Evolutionary conservation across 176 grass and related monocot genomes (phyloP).

Genomic region (Lolium rigidum): DNA sequence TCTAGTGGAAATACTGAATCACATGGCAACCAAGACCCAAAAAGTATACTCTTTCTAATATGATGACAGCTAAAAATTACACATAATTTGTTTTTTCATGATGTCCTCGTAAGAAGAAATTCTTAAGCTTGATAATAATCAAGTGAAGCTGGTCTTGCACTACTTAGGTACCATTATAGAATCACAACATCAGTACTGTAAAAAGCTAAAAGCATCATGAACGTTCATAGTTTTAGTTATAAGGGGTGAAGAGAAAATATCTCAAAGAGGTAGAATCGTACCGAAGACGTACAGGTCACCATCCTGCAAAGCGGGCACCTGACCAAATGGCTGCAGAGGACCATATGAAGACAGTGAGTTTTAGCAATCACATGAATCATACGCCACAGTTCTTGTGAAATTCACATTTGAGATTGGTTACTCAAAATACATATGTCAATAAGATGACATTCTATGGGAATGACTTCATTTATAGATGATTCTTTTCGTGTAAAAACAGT

Average conservation of each 20-base stretch:
- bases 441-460: background rate
- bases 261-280: constrained; percentile 35
- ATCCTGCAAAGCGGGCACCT: constrained; percentile 72
- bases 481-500: background rate
- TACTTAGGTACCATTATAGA: background rate
- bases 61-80: background rate
- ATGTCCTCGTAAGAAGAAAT: background rate
- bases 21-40: too few species aligned
- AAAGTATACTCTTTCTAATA: background rate
- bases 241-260: background rate
- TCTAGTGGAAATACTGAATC: too few species aligned
- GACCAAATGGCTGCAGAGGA: constrained; percentile 66
- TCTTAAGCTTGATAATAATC: background rate
- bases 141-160: background rate
- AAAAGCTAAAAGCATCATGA: background rate
- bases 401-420: background rate
- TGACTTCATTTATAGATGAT: background rate
- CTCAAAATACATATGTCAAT: background rate
- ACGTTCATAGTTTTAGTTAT: background rate
- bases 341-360: background rate
- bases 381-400: background rate
- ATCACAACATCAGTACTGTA: too few species aligned
- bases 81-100: background rate
- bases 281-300: constrained; percentile 55
- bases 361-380: background rate